These are phyloP conservation scores for Venturia oleaginea DNA, from an alignment of 2,329 filamentous ascomycete genomes.

Conservation along the genomic window DNA sequence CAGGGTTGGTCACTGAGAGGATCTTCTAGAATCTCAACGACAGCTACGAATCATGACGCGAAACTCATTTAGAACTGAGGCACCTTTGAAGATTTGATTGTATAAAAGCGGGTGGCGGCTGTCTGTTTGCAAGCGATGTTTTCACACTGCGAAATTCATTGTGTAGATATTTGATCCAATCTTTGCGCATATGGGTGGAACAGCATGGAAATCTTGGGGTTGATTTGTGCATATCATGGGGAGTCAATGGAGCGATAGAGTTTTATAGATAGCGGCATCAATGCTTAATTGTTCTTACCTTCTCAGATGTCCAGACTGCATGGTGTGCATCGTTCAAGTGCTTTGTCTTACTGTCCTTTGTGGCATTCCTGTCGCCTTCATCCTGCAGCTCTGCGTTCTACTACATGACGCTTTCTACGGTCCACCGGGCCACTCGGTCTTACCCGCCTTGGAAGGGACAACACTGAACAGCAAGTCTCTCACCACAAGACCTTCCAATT, in stretches of 20 bases:
- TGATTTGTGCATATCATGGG: neutral
- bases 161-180: neutral
- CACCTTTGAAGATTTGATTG: neutral
- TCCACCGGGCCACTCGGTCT: neutral
- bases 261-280: neutral
- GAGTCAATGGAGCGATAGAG: neutral
- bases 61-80: neutral
- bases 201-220: neutral
- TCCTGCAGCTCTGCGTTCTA: neutral
- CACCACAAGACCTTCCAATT: neutral
- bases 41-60: constrained; percentile 6
- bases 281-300: neutral
- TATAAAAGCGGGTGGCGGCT: neutral
- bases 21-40: neutral
- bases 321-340: neutral
- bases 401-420: neutral
- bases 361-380: neutral
- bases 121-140: neutral
- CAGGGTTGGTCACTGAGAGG: constrained; percentile 3
- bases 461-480: neutral
- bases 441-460: neutral
- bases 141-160: neutral
- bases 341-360: neutral
- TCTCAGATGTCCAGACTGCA: neutral
- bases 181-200: neutral